Percentiles rank a stretch among this genome's conserved stretches.
phyloP scores from a whole-genome alignment of 2,329 filamentous ascomycete species.

The Fusarium heterosporum region DNA sequence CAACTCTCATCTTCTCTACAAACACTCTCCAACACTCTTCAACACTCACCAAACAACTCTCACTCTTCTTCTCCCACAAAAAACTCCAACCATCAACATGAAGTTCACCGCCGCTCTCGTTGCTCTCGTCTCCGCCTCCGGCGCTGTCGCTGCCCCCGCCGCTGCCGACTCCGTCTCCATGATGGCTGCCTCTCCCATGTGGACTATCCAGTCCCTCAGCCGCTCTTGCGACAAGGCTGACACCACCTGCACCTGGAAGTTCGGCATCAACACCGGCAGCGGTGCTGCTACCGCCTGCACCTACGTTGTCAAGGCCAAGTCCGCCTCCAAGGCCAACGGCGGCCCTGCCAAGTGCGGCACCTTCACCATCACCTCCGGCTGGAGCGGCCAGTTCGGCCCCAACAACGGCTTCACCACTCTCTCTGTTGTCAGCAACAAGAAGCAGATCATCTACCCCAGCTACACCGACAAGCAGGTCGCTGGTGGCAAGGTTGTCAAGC shows the following conservation, averaged over 20 bases:
- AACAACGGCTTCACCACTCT: conserved; percentile 66
- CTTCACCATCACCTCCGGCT: conserved; percentile 64
- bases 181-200: conserved; percentile 54
- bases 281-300: conserved; percentile 51
- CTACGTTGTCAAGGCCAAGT: conserved; percentile 48
- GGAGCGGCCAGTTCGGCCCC: conserved; percentile 66
- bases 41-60: conserved; percentile 8
- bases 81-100: conserved; percentile 51
- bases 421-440: conserved; percentile 56
- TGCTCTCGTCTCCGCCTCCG: conserved; percentile 47
- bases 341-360: conserved; percentile 58
- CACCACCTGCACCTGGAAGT: conserved; percentile 58
- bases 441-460: conserved; percentile 62
- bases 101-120: conserved; percentile 56
- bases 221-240: conserved; percentile 55
- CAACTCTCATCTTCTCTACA: conserved; percentile 23
- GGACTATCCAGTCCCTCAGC: conserved; percentile 56
- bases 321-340: conserved; percentile 53
- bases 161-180: conserved; percentile 50
- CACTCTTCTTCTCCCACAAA: not conserved
- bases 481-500: conserved; percentile 58
- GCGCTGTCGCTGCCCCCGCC: conserved; percentile 53
- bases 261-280: conserved; percentile 58
- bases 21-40: conserved; percentile 9
- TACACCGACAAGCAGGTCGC: conserved; percentile 64